These are phyloP conservation scores for Flaveria robusta DNA, from an alignment of 129 eudicot genomes.

Conservation along the genomic window DNA sequence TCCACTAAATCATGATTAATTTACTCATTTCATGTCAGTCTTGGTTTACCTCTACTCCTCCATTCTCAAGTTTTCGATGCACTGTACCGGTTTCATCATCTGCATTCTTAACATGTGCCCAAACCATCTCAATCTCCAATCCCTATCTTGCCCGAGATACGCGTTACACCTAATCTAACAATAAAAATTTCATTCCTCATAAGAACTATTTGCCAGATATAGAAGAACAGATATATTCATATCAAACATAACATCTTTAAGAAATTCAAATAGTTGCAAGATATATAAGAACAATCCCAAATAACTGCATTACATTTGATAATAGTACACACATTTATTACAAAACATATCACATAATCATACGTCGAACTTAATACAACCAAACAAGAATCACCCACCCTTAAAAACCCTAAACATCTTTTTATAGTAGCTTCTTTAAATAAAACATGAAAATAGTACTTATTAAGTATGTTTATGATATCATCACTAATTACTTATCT, in stretches of 20 bases:
- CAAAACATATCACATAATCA: not conserved
- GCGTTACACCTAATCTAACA: too few species aligned
- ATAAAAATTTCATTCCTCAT: too few species aligned
- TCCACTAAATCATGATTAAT: too few species aligned
- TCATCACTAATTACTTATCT: constrained; percentile 44
- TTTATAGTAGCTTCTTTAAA: not conserved
- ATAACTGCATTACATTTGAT: not conserved
- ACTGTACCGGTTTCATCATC: too few species aligned
- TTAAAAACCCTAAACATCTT: constrained; percentile 22
- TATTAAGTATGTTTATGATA: constrained; percentile 5
- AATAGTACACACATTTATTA: constrained; percentile 19
- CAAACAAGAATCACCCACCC: constrained; percentile 15
- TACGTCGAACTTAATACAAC: not conserved
- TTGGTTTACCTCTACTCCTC: too few species aligned
- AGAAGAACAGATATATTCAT: too few species aligned
- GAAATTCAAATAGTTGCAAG: not conserved
- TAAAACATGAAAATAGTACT: not conserved
- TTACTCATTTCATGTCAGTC: too few species aligned
- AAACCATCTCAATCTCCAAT: too few species aligned
- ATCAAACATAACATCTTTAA: not conserved
- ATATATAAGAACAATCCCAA: not conserved
- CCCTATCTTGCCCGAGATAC: too few species aligned
- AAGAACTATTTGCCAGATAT: too few species aligned
- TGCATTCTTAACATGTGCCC: too few species aligned
- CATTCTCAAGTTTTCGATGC: too few species aligned